Conservation (phyloP, 805 yeast genomes). For the Tetrapisispora nanseiensis region DNA sequence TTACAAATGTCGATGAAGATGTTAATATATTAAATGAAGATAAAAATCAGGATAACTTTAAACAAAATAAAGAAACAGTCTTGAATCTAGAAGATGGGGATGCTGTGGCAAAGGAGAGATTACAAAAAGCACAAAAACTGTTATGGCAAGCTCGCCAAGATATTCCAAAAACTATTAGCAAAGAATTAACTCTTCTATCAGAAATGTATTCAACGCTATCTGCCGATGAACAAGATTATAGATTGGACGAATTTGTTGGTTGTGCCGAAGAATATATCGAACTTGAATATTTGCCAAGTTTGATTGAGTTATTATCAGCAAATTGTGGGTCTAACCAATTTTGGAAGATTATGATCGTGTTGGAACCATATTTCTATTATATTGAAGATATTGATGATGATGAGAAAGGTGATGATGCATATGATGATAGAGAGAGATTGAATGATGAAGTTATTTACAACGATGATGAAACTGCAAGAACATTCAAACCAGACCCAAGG, state of each 20-base stretch:
- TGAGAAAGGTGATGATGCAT: slow-evolving; percentile 8
- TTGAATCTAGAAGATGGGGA: slow-evolving; percentile 5
- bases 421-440: slow-evolving; percentile 2
- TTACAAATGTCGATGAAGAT: neutral
- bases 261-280: slow-evolving; percentile 32
- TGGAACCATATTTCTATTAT: slow-evolving; percentile 30
- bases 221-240: slow-evolving; percentile 31
- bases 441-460: slow-evolving; percentile 1
- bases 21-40: neutral
- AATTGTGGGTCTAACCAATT: slow-evolving; percentile 24
- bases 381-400: slow-evolving; percentile 27
- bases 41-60: neutral
- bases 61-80: neutral
- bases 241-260: slow-evolving; percentile 30
- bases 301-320: slow-evolving; percentile 24
- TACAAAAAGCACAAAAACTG: slow-evolving; percentile 26
- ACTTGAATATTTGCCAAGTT: slow-evolving; percentile 26
- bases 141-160: slow-evolving; percentile 28
- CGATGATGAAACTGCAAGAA: slow-evolving; percentile 6
- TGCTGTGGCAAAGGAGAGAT: slow-evolving; percentile 18
- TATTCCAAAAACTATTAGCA: slow-evolving; percentile 30
- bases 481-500: slow-evolving; percentile 27
- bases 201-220: slow-evolving; percentile 30
- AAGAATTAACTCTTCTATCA: slow-evolving; percentile 27
- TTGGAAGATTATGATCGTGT: slow-evolving; percentile 29